Evolutionary conservation across 225 moss, liverwort and hornwort genomes (phyloP), one percentile per base, ranked within the genome.

Genomic region (Bryum argenteum): DNA sequence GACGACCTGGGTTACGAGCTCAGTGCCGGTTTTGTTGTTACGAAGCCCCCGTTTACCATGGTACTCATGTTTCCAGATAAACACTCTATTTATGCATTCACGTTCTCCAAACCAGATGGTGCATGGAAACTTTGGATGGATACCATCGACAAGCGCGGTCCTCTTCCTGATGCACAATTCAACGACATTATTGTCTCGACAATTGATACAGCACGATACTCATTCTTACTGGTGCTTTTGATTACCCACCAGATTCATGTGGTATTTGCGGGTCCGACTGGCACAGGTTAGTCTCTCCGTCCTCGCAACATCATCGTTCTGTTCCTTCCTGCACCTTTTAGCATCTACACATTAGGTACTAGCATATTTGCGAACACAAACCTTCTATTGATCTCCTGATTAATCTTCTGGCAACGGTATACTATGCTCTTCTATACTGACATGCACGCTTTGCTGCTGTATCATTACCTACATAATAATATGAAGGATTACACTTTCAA

Each of bases 151-250:
- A 86, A 77, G 64, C 75, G 86, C 37, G 84, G 79, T 42, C 89
- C 89, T 19, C 38, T 75, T 15, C 43, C 71, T 58, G 89, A 89
- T 54, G 81, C 86, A 17, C 86, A 83, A 8, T 89, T 77, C 68
- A 86, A 84, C 40, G 86, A 82, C 33, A 89, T 89, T 50, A 81
- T 89, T 47, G 89, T 89, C 61, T 75, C 89, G 58, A 89, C 89
- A 21, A 82, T 89, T 54, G 89, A 89, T 71, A 86, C 86, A 1
- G 86, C 89, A 51, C 81, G 89, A 5, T 86, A 89, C 70, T 81
- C 86, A 1, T 82, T 67, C 69, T 81, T 89, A 47, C 64, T 89
- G 67, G 75, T 84, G 55, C 75, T 77, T 67, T 84, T 89, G 54
- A 84, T 89, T 44, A 89, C 89, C 23, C 86, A 89, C 73, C 81